A percentile compares a stretch with the other conserved stretches of the same genome.
These are phyloP conservation scores for Papiliotrema laurentii DNA, from an alignment of 1,284 basidiomycete genomes.

Conservation along the genomic window DNA sequence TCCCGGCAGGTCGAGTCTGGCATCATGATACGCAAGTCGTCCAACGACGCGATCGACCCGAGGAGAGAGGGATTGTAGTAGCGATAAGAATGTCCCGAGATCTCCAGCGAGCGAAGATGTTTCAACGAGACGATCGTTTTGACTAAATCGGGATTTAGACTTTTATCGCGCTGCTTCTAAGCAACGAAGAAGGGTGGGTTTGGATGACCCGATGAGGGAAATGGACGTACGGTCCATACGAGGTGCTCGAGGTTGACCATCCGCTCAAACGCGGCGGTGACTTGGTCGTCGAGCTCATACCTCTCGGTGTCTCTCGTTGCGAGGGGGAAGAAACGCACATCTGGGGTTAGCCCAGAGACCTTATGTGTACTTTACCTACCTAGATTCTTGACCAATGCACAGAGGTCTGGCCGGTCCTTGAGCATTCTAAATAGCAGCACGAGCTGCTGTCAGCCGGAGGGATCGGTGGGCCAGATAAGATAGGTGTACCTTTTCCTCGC, in stretches of 20 bases:
- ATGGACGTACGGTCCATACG: conserved; percentile 43
- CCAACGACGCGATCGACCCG: conserved; percentile 21
- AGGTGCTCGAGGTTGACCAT: conserved; percentile 39
- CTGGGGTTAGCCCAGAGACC: conserved; percentile 11
- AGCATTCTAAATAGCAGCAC: conserved; percentile 37
- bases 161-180: conserved; percentile 36
- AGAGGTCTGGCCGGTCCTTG: conserved; percentile 23
- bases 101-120: conserved; percentile 30
- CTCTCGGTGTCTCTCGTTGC: conserved; percentile 30
- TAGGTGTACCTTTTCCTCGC: conserved; percentile 19
- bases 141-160: conserved; percentile 32
- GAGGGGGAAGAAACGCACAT: conserved; percentile 44
- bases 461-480: neutral
- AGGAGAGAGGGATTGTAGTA: conserved; percentile 36
- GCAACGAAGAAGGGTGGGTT: neutral
- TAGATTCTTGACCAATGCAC: conserved; percentile 29
- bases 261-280: conserved; percentile 21
- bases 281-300: conserved; percentile 29
- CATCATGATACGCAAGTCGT: conserved; percentile 44
- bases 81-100: conserved; percentile 40
- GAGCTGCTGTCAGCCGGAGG: conserved; percentile 21
- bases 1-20: conserved; percentile 33
- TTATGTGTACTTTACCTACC: conserved; percentile 19
- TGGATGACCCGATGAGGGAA: neutral
- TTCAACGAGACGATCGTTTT: conserved; percentile 24